Evolutionary conservation across 2,329 filamentous ascomycete genomes (phyloP).

Genomic region (Pseudogymnoascus sp.): DNA sequence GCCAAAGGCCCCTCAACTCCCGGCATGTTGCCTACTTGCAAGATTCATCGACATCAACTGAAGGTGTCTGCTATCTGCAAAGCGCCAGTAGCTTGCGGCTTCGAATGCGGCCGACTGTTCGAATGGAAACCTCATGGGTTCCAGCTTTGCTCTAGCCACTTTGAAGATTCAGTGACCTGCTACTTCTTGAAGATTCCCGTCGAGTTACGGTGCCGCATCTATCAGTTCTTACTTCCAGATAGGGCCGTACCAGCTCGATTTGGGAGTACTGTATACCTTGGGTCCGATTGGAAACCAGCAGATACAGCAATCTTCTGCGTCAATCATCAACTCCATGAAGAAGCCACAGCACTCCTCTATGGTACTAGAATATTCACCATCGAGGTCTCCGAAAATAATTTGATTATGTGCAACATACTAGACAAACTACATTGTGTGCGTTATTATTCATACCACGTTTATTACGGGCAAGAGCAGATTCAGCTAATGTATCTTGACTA

Average conservation of each 20-base stretch:
- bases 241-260: conserved; percentile 14
- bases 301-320: conserved; percentile 13
- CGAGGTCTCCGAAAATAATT: conserved; percentile 11
- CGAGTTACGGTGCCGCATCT: conserved; percentile 17
- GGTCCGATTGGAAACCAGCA: conserved; percentile 1
- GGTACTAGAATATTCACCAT: conserved; percentile 15
- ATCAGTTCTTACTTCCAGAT: conserved; percentile 13
- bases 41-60: conserved; percentile 13
- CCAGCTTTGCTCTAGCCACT: conserved; percentile 14
- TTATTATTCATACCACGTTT: not conserved
- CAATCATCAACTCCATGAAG: conserved; percentile 16
- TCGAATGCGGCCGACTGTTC: conserved; percentile 14
- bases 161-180: conserved; percentile 11
- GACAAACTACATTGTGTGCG: not conserved
- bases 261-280: conserved; percentile 3
- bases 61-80: conserved; percentile 10
- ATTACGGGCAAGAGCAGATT: not conserved
- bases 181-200: conserved; percentile 16
- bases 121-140: conserved; percentile 15
- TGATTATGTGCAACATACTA: conserved; percentile 16
- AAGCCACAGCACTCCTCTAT: conserved; percentile 15
- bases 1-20: conserved; percentile 2
- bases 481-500: not conserved
- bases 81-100: conserved; percentile 15
- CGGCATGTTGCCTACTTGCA: conserved; percentile 14